Evolutionary conservation across 2,329 filamentous ascomycete genomes (phyloP).

Genomic region (Ophiostoma populinum): DNA sequence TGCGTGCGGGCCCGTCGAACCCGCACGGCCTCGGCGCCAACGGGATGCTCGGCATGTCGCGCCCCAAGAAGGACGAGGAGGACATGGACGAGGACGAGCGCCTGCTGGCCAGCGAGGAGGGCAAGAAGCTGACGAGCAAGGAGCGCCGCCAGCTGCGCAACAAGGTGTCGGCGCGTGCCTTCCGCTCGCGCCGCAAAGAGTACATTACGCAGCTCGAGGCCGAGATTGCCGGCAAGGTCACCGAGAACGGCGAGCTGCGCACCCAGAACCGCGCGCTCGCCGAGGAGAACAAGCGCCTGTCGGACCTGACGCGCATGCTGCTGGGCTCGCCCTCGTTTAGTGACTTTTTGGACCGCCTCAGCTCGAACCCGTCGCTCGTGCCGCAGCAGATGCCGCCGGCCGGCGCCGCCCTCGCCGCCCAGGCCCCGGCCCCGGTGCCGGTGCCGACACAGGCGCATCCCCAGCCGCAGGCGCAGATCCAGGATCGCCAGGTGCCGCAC

Average conservation of each 20-base stretch:
- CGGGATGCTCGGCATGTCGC: conserved; percentile 44
- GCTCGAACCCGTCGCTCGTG: conserved; percentile 32
- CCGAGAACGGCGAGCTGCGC: conserved; percentile 67
- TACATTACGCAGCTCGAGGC: conserved; percentile 90
- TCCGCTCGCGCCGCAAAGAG: conserved; percentile 96
- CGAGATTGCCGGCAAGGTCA: conserved; percentile 69
- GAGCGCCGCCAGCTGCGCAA: conserved; percentile 93
- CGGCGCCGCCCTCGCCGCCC: too few relatives aligned
- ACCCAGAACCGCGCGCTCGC: conserved; percentile 63
- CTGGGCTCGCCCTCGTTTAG: conserved; percentile 68
- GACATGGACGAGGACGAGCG: conserved; percentile 98
- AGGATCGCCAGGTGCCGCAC: conserved; percentile 32
- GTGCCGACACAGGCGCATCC: neutral
- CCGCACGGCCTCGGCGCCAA: conserved; percentile 32
- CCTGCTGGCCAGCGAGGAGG: conserved; percentile 86
- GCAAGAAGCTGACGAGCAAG: conserved; percentile 98
- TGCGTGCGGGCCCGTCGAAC: conserved; percentile 55
- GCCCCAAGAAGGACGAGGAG: conserved; percentile 81
- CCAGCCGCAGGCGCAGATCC: conserved; percentile 15
- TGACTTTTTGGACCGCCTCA: conserved; percentile 58
- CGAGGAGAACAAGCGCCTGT: conserved; percentile 71
- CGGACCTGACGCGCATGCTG: conserved; percentile 65
- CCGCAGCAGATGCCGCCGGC: conserved; percentile 20
- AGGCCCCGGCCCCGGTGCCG: conserved; percentile 4
- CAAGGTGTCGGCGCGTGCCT: conserved; percentile 94